Percentiles rank a stretch among this genome's conserved stretches.
These are phyloP conservation scores for Saxophila tyrrhenica DNA, from an alignment of 495 filamentous ascomycete genomes.

Conservation along the genomic window DNA sequence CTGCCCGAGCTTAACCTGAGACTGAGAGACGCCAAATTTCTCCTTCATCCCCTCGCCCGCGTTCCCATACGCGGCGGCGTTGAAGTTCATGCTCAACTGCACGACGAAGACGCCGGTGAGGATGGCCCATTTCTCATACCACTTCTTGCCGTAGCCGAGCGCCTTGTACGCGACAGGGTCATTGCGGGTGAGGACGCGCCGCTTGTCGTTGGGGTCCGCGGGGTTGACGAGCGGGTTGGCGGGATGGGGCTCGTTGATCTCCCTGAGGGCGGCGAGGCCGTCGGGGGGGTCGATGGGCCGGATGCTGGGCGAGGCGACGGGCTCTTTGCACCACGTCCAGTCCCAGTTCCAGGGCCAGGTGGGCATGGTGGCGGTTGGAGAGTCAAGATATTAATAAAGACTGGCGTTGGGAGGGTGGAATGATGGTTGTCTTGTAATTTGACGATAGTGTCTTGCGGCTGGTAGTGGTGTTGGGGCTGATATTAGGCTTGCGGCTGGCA, in stretches of 20 bases:
- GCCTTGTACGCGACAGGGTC: slow-evolving; percentile 51
- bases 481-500: too few relatives aligned
- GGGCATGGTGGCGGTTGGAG: too few relatives aligned
- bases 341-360: too few relatives aligned
- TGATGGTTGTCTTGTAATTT: not conserved
- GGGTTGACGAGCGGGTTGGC: not conserved
- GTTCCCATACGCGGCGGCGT: slow-evolving; percentile 60
- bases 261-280: not conserved
- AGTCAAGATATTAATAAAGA: too few relatives aligned
- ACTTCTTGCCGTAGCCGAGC: slow-evolving; percentile 59
- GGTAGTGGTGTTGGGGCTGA: too few relatives aligned
- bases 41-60: slow-evolving; percentile 47
- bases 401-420: not conserved
- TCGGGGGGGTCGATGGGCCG: too few relatives aligned
- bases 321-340: too few relatives aligned
- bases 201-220: slow-evolving; percentile 22
- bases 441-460: too few relatives aligned
- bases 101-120: slow-evolving; percentile 61
- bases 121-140: slow-evolving; percentile 54
- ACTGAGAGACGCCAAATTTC: slow-evolving; percentile 49
- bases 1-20: slow-evolving; percentile 52
- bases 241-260: not conserved
- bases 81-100: slow-evolving; percentile 79
- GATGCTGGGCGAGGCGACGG: too few relatives aligned
- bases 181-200: slow-evolving; percentile 47